A percentile compares a stretch with the other conserved stretches of the same genome.
These are phyloP conservation scores for Ceratobasidium sp. DNA, from an alignment of 1,284 basidiomycete species.

Conservation along the genomic window DNA sequence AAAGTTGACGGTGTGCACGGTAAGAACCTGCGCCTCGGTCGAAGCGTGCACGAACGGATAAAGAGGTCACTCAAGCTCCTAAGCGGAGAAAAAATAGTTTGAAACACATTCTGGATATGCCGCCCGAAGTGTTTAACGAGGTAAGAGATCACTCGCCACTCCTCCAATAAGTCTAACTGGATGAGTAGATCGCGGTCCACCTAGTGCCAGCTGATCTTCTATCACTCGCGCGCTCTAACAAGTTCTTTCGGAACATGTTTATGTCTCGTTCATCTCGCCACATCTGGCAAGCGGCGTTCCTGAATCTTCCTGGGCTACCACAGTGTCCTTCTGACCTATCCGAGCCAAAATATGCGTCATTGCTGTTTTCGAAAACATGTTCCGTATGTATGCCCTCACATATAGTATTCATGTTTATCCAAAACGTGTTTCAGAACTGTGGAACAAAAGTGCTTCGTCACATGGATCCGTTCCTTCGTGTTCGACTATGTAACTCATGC, in stretches of 20 bases:
- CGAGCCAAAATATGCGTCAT: conserved; percentile 46
- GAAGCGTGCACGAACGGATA: too few relatives aligned
- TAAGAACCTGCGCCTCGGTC: too few relatives aligned
- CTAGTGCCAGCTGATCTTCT: conserved; percentile 54
- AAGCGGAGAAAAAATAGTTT: not conserved
- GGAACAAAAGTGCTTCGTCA: not conserved
- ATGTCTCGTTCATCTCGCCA: conserved; percentile 47
- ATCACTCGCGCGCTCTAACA: conserved; percentile 36
- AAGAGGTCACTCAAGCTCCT: too few relatives aligned
- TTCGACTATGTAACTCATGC: conserved; percentile 22
- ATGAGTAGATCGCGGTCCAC: conserved; percentile 51
- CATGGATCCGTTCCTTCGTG: conserved; percentile 8
- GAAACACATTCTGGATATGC: not conserved
- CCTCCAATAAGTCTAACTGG: not conserved
- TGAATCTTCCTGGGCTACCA: not conserved
- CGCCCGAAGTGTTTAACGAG: not conserved
- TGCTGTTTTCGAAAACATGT: conserved; percentile 51
- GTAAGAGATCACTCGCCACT: not conserved
- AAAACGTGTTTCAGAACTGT: not conserved
- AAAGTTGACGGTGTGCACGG: too few relatives aligned
- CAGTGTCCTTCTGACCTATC: too few relatives aligned
- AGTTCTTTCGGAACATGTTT: conserved; percentile 50
- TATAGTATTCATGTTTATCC: not conserved
- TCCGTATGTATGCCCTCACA: not conserved
- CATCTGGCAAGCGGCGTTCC: conserved; percentile 49